phyloP scores from a whole-genome alignment of 2,329 filamentous ascomycete genomes.

The Chaetomiaceae sp. region DNA sequence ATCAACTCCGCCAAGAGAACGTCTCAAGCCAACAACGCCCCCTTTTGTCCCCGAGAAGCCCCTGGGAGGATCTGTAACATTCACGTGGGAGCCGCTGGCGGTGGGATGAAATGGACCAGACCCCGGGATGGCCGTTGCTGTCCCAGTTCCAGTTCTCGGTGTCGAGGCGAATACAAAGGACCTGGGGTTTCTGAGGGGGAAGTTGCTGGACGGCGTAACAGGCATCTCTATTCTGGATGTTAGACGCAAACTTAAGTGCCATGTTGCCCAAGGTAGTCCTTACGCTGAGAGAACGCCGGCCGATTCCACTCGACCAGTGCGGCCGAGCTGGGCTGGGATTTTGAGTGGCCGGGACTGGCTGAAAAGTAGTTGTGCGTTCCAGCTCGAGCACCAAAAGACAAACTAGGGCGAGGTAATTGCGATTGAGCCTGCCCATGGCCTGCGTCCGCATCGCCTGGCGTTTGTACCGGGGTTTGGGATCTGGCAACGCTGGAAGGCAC shows the following conservation, averaged over 20 bases:
- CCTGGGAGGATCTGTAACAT: neutral
- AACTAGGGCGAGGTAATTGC: neutral
- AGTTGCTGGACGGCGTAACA: constrained; percentile 8
- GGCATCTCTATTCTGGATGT: constrained; percentile 2
- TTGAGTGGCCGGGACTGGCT: constrained; percentile 6
- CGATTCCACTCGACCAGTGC: constrained; percentile 11
- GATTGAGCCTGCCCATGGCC: neutral
- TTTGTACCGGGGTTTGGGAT: constrained; percentile 23
- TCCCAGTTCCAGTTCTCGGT: constrained; percentile 5
- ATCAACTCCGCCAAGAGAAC: neutral
- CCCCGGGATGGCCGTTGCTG: neutral
- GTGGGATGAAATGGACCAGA: constrained; percentile 4
- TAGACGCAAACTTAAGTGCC: neutral
- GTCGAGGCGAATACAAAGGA: neutral
- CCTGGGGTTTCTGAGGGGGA: neutral
- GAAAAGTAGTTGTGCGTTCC: constrained; percentile 15
- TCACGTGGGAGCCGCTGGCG: neutral
- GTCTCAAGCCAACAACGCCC: neutral
- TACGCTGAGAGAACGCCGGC: constrained; percentile 10
- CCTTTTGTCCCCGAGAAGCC: neutral
- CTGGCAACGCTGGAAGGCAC: constrained; percentile 49
- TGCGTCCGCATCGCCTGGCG: neutral
- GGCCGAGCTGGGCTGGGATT: neutral
- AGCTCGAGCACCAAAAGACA: neutral
- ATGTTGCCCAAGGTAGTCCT: neutral